A percentile compares a stretch with the other conserved stretches of the same genome.
phyloP scores from a whole-genome alignment of 148 eudicot genomes.

The Rhododendron ovatum region DNA sequence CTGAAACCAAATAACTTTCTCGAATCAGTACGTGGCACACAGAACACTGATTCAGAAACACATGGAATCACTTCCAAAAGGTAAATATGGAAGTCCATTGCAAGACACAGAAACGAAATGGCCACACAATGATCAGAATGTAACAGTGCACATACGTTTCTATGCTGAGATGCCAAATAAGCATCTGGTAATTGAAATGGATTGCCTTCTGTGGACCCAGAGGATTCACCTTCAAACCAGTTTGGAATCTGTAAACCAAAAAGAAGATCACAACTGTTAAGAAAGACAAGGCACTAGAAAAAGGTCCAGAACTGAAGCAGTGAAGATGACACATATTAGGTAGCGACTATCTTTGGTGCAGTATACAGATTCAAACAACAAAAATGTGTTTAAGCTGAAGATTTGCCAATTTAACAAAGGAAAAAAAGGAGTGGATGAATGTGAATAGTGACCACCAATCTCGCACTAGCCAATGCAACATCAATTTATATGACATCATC shows the following conservation, averaged over 20 bases:
- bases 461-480: neutral
- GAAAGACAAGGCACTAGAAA: neutral
- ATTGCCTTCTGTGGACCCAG: constrained; percentile 74
- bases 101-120: neutral
- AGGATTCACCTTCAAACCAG: constrained; percentile 70
- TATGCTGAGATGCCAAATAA: constrained; percentile 68
- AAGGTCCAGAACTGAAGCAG: neutral
- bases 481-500: neutral
- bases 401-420: neutral
- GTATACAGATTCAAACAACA: neutral
- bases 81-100: constrained; percentile 7
- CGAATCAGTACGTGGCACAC: neutral
- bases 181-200: constrained; percentile 88
- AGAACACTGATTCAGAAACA: neutral
- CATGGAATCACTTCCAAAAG: neutral
- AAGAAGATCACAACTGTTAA: neutral
- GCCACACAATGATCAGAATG: constrained; percentile 4
- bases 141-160: constrained; percentile 47
- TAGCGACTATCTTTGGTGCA: neutral
- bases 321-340: neutral
- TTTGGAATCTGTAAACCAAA: constrained; percentile 64
- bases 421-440: neutral
- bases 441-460: neutral
- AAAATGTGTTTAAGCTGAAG: neutral
- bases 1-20: constrained; percentile 27